A percentile compares a stretch with the other conserved stretches of the same genome.
Evolutionary conservation across 768 basidiomycete species (phyloP).

Genomic region (Lactifluus echinatus): DNA sequence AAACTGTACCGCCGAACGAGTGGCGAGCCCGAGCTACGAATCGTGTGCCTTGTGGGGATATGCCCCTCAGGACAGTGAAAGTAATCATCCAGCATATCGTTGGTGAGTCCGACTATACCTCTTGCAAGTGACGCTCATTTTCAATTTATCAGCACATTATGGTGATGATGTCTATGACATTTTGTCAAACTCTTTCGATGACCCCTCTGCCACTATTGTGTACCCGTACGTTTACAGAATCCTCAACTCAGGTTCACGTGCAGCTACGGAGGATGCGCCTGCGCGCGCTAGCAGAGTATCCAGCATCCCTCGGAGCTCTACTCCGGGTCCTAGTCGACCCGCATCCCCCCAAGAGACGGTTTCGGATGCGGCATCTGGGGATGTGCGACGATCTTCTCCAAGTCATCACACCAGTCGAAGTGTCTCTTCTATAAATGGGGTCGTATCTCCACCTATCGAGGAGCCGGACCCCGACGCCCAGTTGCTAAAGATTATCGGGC

Average conservation of each 20-base stretch:
- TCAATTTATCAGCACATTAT: conserved; percentile 50
- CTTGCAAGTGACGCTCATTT: conserved; percentile 17
- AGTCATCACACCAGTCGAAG: conserved; percentile 65
- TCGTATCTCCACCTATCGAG: conserved; percentile 48
- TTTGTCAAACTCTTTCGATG: conserved; percentile 84
- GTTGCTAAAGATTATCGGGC: conserved; percentile 71
- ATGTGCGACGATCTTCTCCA: conserved; percentile 45
- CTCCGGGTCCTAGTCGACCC: conserved; percentile 58
- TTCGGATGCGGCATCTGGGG: conserved; percentile 36
- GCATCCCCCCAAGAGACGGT: conserved; percentile 59
- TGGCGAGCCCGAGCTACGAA: conserved; percentile 90
- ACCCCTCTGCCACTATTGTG: conserved; percentile 94
- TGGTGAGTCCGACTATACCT: conserved; percentile 45
- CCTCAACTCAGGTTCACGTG: conserved; percentile 52
- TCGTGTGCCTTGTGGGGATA: conserved; percentile 91
- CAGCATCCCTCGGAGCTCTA: conserved; percentile 38
- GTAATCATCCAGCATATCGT: conserved; percentile 97
- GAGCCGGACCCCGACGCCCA: conserved; percentile 87
- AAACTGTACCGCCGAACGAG: conserved; percentile 89
- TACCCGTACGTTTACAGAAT: conserved; percentile 94
- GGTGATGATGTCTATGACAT: conserved; percentile 88
- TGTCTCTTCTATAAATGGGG: conserved; percentile 53
- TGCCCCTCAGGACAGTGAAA: conserved; percentile 96
- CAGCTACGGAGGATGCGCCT: conserved; percentile 34
- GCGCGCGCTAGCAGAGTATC: conserved; percentile 25